Base-by-base conservation (phyloP, 2,329 filamentous ascomycete genomes). In the Penicillium hesseltinei region DNA sequence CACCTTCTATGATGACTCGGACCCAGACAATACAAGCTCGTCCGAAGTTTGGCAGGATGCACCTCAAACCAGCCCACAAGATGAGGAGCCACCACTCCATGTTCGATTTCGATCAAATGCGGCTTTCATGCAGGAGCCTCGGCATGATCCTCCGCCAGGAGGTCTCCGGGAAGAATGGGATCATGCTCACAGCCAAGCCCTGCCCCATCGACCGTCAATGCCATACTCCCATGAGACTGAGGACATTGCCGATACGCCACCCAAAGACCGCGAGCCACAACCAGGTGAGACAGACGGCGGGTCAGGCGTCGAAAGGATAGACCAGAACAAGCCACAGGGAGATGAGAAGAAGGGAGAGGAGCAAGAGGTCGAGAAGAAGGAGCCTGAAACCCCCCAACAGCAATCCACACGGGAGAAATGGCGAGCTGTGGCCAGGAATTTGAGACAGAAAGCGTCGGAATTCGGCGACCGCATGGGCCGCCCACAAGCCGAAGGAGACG, bases 241-340 rank as follows among this genome's bases (percentile, higher is more conserved):
- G 11, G 71, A 73, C 52, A 66, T 73, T n/a, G 56, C 71, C 5
- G 69, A 71, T 29, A 61, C 59, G 2, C 55, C 57, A 0, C 39
- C 45, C 4, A 55, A 54, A n/a, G 53, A 59, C 10, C 46, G 51
- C n/a, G 19, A 35, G 4, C 13, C 29, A 21, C 49, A 51, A 7
- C 2, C 45, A 3, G 31, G 35, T 11, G 38, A 59, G 31, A 7
- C 25, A 13, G 51, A 45, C 2, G 50, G 53, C 45, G 36, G 19
- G 15, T 13, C 33, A 21, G 54, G 54, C 3, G 19, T 57, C 15
- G 49, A 57, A 4, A 40, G 19, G 29, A 45, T 10, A 53, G 49
- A 57, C 25, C 48, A 42, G n/a, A 51, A 33, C 38, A 38, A 56
- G 15, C 31, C 21, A 42, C n/a, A 13, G 36, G n/a, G 48, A n/a